Evolutionary conservation across 2,329 filamentous ascomycete genomes (phyloP), one percentile per base, ranked within the genome.

Genomic region (Ophiostoma ulmi): DNA sequence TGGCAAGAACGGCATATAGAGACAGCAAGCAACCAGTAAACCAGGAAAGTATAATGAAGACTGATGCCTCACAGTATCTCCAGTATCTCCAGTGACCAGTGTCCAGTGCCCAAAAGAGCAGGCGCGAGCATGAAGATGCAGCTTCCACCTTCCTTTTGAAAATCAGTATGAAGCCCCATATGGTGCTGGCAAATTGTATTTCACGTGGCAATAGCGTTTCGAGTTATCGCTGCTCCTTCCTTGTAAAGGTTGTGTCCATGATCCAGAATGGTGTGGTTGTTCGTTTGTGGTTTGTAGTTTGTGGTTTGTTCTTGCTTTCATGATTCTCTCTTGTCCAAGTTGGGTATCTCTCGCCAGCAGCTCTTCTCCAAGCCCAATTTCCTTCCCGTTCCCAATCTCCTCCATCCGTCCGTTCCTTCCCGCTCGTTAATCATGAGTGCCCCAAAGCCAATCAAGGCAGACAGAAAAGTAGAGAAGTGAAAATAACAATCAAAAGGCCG

Each of bases 401-500:
- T 13, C 36, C 39, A 10, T 48, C 65, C n/a, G 20, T 26, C 35
- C 63, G 26, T 38, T 26, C 39, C 65, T 26, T 26, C 17, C 52
- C 44, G 31, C 17, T 26, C 20, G 10, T 48, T 7, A 17, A 39
- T 68, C 17, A 69, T 55, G 14, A 66, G 48, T 63, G 13, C 38
- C 61, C 70, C 61, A 39, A 63, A 63, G 61, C 61, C 66, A 39
- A 64, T 26, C 35, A 58, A 70, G 65, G 17, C 38, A 67, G 26
- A 44, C 8, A 41, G 22, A 31, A 31, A 44, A 44, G 22, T 31
- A 14, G 20, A 31, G 14, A 20, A 22, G 13, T 22, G 36, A 67
- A 67, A 48, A 41, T n/a, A 36, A 39, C 38, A 69, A n/a, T 17
- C 31, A 31, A 55, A 26, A 55, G 67, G 48, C 41, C 48, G 8